Base-by-base conservation (phyloP, 352 stramenopile genomes). In the Blastocystis sp. region DNA sequence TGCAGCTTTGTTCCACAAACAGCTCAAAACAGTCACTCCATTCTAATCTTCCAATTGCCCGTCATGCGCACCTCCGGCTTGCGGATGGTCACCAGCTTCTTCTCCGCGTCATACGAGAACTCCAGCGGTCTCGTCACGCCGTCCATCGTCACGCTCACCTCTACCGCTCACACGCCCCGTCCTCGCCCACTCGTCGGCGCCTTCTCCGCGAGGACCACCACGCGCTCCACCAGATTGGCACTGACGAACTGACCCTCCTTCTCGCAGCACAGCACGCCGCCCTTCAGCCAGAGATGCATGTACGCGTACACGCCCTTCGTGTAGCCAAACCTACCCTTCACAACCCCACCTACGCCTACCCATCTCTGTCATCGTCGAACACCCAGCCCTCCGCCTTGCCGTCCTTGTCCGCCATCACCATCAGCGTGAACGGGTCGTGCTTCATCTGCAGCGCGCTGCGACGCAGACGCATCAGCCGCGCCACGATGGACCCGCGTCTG, bases 291-390 rank as follows among this genome's bases (percentile, higher is more conserved):
- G 65, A 94, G 91, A 43, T 80, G 77, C 28, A 95, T 91, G n/a
- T 89, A 43, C 14, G 92, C 92, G 70, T 91, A 94, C 19, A 89
- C 89, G 6, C 90, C 89, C 38, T 93, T 89, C 17, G 92, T 81
- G 57, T 89, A 90, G 17, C 60, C 79, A 74, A 34, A 34, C 28
- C 28, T 34, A 34, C 28, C 28, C 28, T 34, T 34, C 28, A 34
- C 54, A 81, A 42, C 2, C 19, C 57, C 57, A 63, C 24, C 57
- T 2, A 19, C 57, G 19, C 24, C 57, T 93, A 94, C n/a, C 93
- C 97, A 64, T 92, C 90, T 92, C 98, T 95, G 89, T 99, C 96
- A 89, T 99, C 97, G 70, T 99, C 92, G 90, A 98, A 99, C 0
- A 99, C 91, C 40, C 91, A 77, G 17, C 97, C 97, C 1, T 82